Conservation (phyloP, 441 rosid genomes). For the Gossypium davidsonii region DNA sequence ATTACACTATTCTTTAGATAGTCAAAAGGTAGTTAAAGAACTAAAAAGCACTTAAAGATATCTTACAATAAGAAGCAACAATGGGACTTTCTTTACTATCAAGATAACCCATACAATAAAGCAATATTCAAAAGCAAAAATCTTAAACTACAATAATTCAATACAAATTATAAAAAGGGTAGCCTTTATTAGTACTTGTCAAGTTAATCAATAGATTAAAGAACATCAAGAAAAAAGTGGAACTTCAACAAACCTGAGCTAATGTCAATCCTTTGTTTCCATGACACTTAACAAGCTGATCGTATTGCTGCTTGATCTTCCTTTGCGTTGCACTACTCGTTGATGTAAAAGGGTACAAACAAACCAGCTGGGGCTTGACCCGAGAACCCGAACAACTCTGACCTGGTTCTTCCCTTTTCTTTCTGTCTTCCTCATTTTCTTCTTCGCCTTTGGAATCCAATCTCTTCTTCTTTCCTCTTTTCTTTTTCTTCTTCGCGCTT, state of each 20-base stretch:
- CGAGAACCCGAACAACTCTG: conserved; percentile 22
- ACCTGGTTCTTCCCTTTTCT: conserved; percentile 14
- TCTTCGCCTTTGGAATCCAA: conserved; percentile 25
- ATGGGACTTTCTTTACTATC: conserved; percentile 19
- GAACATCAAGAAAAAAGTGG: background rate
- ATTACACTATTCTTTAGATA: background rate
- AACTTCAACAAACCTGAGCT: conserved; percentile 50
- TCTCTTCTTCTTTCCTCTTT: conserved; percentile 47
- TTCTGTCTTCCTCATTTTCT: conserved; percentile 29
- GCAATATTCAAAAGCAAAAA: background rate
- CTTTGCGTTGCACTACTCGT: conserved; percentile 82
- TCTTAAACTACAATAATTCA: background rate
- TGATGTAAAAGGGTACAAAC: conserved; percentile 75
- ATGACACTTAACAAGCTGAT: conserved; percentile 67
- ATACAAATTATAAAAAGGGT: background rate
- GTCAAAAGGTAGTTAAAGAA: conserved; percentile 3
- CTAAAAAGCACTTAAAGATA: conserved; percentile 1
- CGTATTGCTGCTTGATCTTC: conserved; percentile 84
- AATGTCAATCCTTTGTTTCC: conserved; percentile 60
- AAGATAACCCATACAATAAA: conserved; percentile 6
- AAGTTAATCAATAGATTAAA: background rate
- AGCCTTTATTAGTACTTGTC: background rate
- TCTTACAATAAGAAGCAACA: conserved; percentile 15
- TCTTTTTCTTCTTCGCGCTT: conserved; percentile 40
- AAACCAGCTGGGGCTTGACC: conserved; percentile 54